Base-by-base conservation (phyloP, 805 yeast genomes). In the Candida chilensis region DNA sequence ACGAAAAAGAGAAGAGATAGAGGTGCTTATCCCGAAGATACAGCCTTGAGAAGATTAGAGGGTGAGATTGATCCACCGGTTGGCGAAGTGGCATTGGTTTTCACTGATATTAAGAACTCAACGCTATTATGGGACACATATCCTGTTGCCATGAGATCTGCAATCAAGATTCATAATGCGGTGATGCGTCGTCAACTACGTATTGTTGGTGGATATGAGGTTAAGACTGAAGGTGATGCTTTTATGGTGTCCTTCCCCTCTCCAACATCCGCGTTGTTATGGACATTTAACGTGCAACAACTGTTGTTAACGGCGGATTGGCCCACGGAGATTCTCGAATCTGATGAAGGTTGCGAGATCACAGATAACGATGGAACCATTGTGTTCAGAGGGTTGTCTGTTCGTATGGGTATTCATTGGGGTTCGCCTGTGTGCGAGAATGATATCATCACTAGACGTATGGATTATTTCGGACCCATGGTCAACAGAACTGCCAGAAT, bases 401-500 rank as follows among this genome's bases (percentile, higher is more conserved):
- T 92, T 7, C 72, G 99, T 48, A 92, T 92, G 97, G 99, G 99
- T 37, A 73, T 86, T 25, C 97, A 92, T 53, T 92, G 97, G 95
- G 99, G 99, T 38, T 67, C 81, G 1, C 97, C 99, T 0, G 96
- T 90, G 25, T 85, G 94, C 45, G 99, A 92, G 52, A 72, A 81
- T 5, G 99, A 92, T 60, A 80, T 90, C 36, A 88, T 88, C 32
- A 92, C 98, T 0, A 75, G 87, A 41, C 76, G 99, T 61, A 92
- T 92, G 98, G 99, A 92, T 57, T 92, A 92, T 54, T 82, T 92
- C 44, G 99, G 99, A 0, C 98, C 99, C 1, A 88, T 92, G 87
- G 99, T 92, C 19, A 92, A 92, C 47, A 69, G 95, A 30, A 85
- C 99, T 1, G 79, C 97, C 1, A 70, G 99, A 45, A 90, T 92